These are phyloP conservation scores for Musa balbisiana DNA, from an alignment of 202 grass and related monocot genomes.

Conservation along the genomic window DNA sequence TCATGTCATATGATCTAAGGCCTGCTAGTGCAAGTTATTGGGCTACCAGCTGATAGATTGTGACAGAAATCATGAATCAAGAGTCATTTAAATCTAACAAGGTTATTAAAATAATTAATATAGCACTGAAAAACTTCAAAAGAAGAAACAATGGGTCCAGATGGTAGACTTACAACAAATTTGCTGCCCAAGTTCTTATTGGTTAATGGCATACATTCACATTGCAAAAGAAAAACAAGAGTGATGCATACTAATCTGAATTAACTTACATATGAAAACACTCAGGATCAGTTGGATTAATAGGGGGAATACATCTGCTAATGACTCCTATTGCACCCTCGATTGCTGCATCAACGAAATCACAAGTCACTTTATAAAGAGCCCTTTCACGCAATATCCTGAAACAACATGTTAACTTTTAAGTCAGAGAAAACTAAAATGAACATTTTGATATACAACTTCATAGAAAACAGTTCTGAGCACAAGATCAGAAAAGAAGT, in stretches of 20 bases:
- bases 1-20: too few species aligned
- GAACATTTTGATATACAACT: too few species aligned
- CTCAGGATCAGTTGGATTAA: conserved; percentile 99
- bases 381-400: conserved; percentile 96
- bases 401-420: neutral
- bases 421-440: too few species aligned
- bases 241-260: neutral
- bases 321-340: conserved; percentile 97
- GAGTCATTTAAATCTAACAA: too few species aligned
- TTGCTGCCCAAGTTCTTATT: neutral
- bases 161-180: too few species aligned
- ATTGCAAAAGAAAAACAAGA: neutral
- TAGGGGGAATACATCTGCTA: conserved; percentile 91
- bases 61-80: too few species aligned
- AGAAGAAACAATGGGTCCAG: too few species aligned
- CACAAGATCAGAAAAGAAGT: neutral
- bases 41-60: too few species aligned
- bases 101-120: too few species aligned
- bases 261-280: conserved; percentile 97
- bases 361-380: conserved; percentile 95
- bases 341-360: conserved; percentile 95
- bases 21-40: too few species aligned
- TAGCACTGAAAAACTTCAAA: too few species aligned
- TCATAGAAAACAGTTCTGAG: neutral
- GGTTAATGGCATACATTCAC: neutral